Conservation (phyloP, 78 protist species). For the Parvularia atlantis region DNA sequence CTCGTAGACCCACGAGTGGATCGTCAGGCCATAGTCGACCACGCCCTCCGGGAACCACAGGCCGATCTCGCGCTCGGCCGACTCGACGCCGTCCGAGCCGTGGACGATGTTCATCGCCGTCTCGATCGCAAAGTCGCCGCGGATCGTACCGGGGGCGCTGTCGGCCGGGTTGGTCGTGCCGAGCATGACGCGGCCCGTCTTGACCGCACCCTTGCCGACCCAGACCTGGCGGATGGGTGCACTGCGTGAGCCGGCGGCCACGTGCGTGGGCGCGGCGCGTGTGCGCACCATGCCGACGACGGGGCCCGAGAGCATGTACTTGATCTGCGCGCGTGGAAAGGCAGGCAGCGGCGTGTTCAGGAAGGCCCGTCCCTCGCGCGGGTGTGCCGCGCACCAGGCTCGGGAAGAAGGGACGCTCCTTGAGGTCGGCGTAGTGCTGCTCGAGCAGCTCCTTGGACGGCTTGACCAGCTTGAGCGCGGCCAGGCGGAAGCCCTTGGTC, state of each 20-base stretch:
- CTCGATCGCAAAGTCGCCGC: constrained; percentile 61
- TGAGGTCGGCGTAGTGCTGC: constrained; percentile 63
- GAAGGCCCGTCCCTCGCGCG: too few species aligned
- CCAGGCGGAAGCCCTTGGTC: constrained; percentile 61
- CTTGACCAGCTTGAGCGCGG: constrained; percentile 38
- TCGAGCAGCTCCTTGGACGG: constrained; percentile 46
- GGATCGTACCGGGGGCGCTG: constrained; percentile 69
- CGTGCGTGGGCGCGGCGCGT: neutral
- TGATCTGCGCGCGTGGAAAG: too few species aligned
- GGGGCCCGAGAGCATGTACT: constrained; percentile 42
- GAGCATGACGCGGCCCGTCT: constrained; percentile 49
- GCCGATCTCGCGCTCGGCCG: constrained; percentile 69
- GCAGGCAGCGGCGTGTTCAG: too few species aligned
- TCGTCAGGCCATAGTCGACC: neutral
- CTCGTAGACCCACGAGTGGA: constrained; percentile 22
- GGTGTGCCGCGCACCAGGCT: too few species aligned
- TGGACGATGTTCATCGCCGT: constrained; percentile 57
- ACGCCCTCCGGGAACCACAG: constrained; percentile 64
- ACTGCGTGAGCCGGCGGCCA: neutral
- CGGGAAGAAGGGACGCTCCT: constrained; percentile 50
- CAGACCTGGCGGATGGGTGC: constrained; percentile 18
- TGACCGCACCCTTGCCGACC: constrained; percentile 46
- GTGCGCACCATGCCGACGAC: constrained; percentile 14
- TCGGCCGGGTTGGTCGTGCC: constrained; percentile 77
- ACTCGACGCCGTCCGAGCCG: constrained; percentile 64